phyloP scores from a whole-genome alignment of 2,329 filamentous ascomycete species.

The Neopestalotiopsis sp. region DNA sequence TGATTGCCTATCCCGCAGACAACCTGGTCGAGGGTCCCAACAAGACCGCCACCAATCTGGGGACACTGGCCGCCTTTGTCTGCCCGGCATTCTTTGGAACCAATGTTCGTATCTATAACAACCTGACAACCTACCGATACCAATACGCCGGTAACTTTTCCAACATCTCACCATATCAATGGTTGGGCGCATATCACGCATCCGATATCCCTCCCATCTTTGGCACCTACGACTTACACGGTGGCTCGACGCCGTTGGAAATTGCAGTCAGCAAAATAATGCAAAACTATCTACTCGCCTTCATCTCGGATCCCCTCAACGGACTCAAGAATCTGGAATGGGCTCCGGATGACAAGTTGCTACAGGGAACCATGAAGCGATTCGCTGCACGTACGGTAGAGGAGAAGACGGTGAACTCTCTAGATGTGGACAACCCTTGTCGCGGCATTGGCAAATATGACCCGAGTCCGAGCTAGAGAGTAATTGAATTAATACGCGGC shows the following conservation, averaged over 20 bases:
- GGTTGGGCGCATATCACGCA: slow-evolving; percentile 40
- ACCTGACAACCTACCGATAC: slow-evolving; percentile 45
- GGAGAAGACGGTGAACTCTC: neutral
- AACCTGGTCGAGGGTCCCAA: slow-evolving; percentile 15
- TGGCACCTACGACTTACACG: slow-evolving; percentile 30
- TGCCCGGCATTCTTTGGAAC: slow-evolving; percentile 27
- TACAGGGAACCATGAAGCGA: slow-evolving; percentile 10
- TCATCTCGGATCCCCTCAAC: slow-evolving; percentile 8
- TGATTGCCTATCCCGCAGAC: slow-evolving; percentile 28
- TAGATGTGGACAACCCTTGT: slow-evolving; percentile 9
- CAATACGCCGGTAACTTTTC: slow-evolving; percentile 46
- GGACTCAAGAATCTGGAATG: slow-evolving; percentile 6
- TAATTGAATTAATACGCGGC: neutral
- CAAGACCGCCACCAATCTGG: neutral
- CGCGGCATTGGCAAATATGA: slow-evolving; percentile 2
- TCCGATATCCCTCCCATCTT: slow-evolving; percentile 33
- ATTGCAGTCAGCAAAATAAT: slow-evolving; percentile 11
- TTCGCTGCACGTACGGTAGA: slow-evolving; percentile 5
- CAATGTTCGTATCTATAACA: slow-evolving; percentile 24
- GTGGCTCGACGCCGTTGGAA: slow-evolving; percentile 29
- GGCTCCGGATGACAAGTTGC: slow-evolving; percentile 3
- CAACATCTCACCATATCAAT: slow-evolving; percentile 41
- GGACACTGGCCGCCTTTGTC: slow-evolving; percentile 27
- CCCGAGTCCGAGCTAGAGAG: slow-evolving; percentile 4
- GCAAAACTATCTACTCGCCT: slow-evolving; percentile 12